phyloP scores from a whole-genome alignment of 805 yeast genomes.

The Candida endomychidarum region DNA sequence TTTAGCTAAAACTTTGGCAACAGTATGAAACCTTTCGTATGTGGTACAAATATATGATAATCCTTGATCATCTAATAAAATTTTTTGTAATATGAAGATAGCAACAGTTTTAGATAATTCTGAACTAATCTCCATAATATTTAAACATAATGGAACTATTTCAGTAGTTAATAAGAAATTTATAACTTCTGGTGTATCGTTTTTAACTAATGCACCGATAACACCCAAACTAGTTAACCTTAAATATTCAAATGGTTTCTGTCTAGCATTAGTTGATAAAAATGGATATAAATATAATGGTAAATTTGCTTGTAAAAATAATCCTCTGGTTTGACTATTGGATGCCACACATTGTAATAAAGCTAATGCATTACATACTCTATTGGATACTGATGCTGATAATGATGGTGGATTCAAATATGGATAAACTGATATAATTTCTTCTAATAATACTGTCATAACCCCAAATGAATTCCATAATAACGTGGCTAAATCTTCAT shows the following conservation, averaged over 20 bases:
- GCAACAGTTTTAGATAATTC: constrained; percentile 96
- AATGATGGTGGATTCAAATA: constrained; percentile 82
- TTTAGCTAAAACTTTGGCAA: constrained; percentile 77
- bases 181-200: constrained; percentile 93
- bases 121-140: constrained; percentile 93
- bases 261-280: constrained; percentile 85
- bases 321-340: constrained; percentile 83
- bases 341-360: constrained; percentile 95
- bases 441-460: constrained; percentile 87
- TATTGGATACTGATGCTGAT: constrained; percentile 81
- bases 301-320: constrained; percentile 85
- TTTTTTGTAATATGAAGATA: constrained; percentile 91
- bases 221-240: constrained; percentile 93
- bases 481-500: constrained; percentile 88
- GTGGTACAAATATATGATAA: constrained; percentile 92
- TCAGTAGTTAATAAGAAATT: constrained; percentile 91
- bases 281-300: constrained; percentile 93
- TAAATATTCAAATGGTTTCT: constrained; percentile 90
- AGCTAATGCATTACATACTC: constrained; percentile 95
- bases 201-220: constrained; percentile 93
- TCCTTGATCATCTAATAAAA: constrained; percentile 88
- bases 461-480: constrained; percentile 97
- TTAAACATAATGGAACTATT: constrained; percentile 89
- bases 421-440: constrained; percentile 88
- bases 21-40: constrained; percentile 91